A percentile compares a stretch with the other conserved stretches of the same genome.
These are phyloP conservation scores for Candida arabinofermentans DNA, from an alignment of 805 yeast genomes.

Conservation along the genomic window DNA sequence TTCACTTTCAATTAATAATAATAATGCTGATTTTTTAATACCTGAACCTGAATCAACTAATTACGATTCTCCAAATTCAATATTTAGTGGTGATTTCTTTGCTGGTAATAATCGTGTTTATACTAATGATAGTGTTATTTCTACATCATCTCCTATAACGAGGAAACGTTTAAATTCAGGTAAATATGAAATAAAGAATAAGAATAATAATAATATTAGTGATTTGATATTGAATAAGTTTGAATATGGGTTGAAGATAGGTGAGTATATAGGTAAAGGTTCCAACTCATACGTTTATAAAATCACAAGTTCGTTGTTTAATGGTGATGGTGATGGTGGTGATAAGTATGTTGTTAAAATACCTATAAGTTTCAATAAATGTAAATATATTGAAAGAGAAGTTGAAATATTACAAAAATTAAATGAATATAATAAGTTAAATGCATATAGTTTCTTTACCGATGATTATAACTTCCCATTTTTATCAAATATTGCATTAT, in stretches of 20 bases:
- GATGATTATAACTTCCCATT: slow-evolving; percentile 19
- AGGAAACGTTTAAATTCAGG: slow-evolving; percentile 9
- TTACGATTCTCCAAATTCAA: slow-evolving; percentile 12
- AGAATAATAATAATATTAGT: neutral
- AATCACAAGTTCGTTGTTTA: slow-evolving; percentile 14
- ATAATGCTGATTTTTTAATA: too few species aligned
- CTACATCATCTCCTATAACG: neutral
- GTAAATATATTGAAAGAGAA: slow-evolving; percentile 24
- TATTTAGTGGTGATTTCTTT: neutral
- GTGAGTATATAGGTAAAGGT: slow-evolving; percentile 24
- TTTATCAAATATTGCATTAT: slow-evolving; percentile 27
- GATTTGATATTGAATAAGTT: too few species aligned
- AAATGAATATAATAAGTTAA: slow-evolving; percentile 16
- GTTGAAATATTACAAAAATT: slow-evolving; percentile 19
- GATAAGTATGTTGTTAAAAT: slow-evolving; percentile 27
- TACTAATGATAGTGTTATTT: neutral
- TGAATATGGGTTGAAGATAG: slow-evolving; percentile 19
- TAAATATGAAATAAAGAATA: neutral
- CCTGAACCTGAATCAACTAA: slow-evolving; percentile 1
- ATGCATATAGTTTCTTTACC: slow-evolving; percentile 8
- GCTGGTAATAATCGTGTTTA: neutral
- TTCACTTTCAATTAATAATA: neutral
- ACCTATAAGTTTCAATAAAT: slow-evolving; percentile 24
- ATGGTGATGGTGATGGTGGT: slow-evolving; percentile 6
- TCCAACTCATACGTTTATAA: slow-evolving; percentile 28